Evolutionary conservation across 768 basidiomycete species (phyloP), one percentile per base, ranked within the genome.

Genomic region (Calocybe cyanea): DNA sequence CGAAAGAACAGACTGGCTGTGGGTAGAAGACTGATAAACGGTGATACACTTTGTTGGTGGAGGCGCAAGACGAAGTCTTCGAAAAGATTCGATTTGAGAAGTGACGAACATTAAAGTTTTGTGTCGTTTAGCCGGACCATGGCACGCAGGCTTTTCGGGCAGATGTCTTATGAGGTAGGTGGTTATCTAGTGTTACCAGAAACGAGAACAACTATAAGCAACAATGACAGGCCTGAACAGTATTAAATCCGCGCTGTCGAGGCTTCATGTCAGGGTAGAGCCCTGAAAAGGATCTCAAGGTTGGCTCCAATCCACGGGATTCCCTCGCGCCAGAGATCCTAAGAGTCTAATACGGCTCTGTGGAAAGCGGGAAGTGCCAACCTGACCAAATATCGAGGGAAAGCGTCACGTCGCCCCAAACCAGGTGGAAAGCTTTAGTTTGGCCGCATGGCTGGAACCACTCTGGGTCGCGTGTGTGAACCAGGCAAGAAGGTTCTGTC

Each of bases 361-460:
- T 42, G 39, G 17, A 43, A 34, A 14, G 46, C n/a, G 19, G 18
- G 31, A n/a, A 2, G 32, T 46, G 32, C 21, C 45, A 30, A 39
- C 41, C 42, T 44, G 48, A 50, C 42, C 45, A 45, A 41, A 47
- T 48, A 44, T 43, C 43, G 49, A 50, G 50, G 53, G 43, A 45
- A 52, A 14, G 38, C 34, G 34, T 28, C 25, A 28, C 25, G 11
- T 28, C 5, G 25, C 11, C 25, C 11, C 25, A 5, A 28, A 28
- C 25, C 36, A 37, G 39, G 15, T 30, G 38, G 32, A 45, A 40
- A 45, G 36, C 18, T 34, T 35, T 4, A n/a, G 35, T 39, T 20
- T 39, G 40, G 28, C 45, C 45, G 38, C 46, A 49, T 52, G 51
- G 39, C 39, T 38, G 35, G 42, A 48, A 45, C 39, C 36, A 45